Evolutionary conservation across 2,329 filamentous ascomycete species (phyloP).

Genomic region (Claviceps spartinae): DNA sequence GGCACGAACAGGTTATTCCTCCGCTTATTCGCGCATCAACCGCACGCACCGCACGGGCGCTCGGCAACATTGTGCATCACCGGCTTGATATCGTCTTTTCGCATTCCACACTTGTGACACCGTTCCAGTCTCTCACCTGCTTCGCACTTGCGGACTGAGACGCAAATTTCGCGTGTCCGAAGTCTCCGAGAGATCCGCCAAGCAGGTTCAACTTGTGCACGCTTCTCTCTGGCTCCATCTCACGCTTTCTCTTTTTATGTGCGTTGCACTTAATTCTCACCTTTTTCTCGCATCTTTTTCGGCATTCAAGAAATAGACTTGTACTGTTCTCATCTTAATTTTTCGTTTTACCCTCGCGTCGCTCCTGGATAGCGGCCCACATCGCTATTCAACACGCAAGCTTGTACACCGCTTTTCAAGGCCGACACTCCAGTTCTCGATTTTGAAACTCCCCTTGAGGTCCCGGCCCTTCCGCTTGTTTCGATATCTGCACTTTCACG

Average conservation of each 20-base stretch:
- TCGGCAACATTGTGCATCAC: no score
- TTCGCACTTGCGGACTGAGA: not conserved
- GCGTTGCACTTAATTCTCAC: not conserved
- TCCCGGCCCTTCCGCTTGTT: constrained; percentile 2
- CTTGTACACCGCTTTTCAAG: constrained; percentile 3
- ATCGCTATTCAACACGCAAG: not conserved
- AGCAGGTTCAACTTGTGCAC: not conserved
- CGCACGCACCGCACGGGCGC: no score
- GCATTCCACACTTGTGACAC: no score
- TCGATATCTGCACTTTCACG: not conserved
- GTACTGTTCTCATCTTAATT: not conserved
- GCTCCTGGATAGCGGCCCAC: not conserved
- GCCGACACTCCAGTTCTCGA: not conserved
- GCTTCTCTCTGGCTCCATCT: not conserved
- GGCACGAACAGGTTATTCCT: not conserved
- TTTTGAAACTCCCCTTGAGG: not conserved
- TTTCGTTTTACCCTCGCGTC: not conserved
- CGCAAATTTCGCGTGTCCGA: not conserved
- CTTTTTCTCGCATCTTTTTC: not conserved
- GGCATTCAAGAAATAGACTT: not conserved
- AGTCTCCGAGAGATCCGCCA: not conserved
- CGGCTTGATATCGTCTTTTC: no score
- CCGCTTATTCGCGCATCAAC: no score
- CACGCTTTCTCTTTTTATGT: not conserved
- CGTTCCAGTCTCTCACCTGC: not conserved